Conservation (phyloP, 2,329 filamentous ascomycete species). For the Alternaria sp. region DNA sequence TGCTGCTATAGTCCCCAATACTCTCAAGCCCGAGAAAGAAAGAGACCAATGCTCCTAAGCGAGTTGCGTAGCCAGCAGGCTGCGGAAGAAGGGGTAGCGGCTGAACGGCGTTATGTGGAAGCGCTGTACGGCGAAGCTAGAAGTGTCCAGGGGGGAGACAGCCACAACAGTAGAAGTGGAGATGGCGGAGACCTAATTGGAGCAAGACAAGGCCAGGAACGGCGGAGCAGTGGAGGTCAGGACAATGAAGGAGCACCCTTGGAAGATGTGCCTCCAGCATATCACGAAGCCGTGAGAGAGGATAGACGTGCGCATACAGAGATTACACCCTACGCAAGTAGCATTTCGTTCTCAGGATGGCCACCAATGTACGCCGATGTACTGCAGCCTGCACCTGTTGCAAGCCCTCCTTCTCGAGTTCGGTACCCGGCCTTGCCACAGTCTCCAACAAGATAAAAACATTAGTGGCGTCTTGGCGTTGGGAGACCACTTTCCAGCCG, state of each 20-base stretch:
- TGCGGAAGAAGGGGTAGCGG: not conserved
- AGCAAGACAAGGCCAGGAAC: not conserved
- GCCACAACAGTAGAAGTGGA: not conserved
- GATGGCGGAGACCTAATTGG: not conserved
- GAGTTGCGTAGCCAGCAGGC: not conserved
- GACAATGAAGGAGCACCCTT: not conserved
- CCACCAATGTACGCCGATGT: conserved; percentile 1
- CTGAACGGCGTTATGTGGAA: not conserved
- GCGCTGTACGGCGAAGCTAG: not conserved
- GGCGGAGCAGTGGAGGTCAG: not conserved
- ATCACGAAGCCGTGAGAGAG: conserved; percentile 5
- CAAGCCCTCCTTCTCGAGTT: not conserved
- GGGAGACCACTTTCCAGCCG: not conserved
- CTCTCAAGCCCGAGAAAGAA: not conserved
- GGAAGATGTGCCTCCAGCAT: conserved; percentile 1
- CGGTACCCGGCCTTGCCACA: conserved; percentile 1
- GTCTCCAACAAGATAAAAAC: not conserved
- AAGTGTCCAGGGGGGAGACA: not conserved
- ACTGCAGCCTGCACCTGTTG: not conserved
- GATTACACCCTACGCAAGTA: not conserved
- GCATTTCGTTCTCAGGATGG: not conserved
- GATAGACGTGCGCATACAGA: not conserved
- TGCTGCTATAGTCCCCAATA: not conserved
- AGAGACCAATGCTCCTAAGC: not conserved
- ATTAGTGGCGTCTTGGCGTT: not conserved